Base-by-base conservation (phyloP, 176 grass and related monocot genomes). In the Musa itinerans region DNA sequence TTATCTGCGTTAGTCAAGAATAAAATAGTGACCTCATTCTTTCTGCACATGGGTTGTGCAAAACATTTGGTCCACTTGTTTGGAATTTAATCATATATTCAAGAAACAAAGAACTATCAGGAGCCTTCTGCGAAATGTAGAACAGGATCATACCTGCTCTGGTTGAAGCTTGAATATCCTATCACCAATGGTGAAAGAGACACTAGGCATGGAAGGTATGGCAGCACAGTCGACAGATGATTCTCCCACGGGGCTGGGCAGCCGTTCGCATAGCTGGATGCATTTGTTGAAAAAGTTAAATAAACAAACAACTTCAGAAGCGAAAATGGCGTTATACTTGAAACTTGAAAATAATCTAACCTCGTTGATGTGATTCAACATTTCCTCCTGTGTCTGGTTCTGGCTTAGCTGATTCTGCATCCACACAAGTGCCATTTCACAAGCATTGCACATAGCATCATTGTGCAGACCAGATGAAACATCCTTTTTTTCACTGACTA, bases 181-280 rank as follows among this genome's bases (percentile, higher is more conserved):
- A 78, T 80, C 92, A 49, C 86, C 89, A 72, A 96, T 96, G 52
- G 80, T 82, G 78, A 96, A 92, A 10, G 76, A 73, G 48, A 96
- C 79, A 73, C 83, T 53, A 17, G 89, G 92, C 89, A 96, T 87
- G 73, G 83, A 89, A 55, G 69, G 71, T 76, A 96, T 64, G 69
- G 78, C 78, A 29, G 17, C 83, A 50, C 92, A 96, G 61, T 96
- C 89, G 15, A 96, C 89, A 24, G 92, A 85, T 10, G 92, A 96
- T 83, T 96, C 87, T 75, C 63, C 72, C 57, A 76, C 53, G 58
- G 75, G 75, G 53, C 75, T 77, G 65, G 75, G 75, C 43, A 77
- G 13, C n/a, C 75, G 59, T 10, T 77, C 75, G 10, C 75, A 77
- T 25, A 77, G 43, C 75, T 77, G 21, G n/a, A 53, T 10, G 16